These are phyloP conservation scores for Suhomyces yuchorum DNA, from an alignment of 1,139 yeast species.

Conservation along the genomic window DNA sequence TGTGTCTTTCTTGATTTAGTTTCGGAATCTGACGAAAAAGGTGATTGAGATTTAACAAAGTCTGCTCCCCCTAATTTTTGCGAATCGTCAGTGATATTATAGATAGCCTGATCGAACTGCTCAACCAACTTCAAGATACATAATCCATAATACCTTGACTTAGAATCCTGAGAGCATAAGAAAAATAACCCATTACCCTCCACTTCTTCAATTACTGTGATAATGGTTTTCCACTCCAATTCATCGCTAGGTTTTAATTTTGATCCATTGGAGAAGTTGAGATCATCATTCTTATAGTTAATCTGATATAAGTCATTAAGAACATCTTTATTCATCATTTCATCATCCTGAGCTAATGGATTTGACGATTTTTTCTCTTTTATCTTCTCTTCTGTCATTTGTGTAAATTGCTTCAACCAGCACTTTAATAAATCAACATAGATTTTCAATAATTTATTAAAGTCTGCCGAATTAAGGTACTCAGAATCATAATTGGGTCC, in stretches of 20 bases:
- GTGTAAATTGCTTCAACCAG: conserved; percentile 71
- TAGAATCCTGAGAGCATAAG: conserved; percentile 83
- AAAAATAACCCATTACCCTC: conserved; percentile 96
- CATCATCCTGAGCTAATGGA: conserved; percentile 42
- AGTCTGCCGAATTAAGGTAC: conserved; percentile 57
- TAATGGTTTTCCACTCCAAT: conserved; percentile 73
- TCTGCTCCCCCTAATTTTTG: not conserved
- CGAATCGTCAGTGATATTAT: conserved; percentile 44
- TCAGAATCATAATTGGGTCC: conserved; percentile 52
- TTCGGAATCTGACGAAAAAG: conserved; percentile 5
- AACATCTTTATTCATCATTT: conserved; percentile 42
- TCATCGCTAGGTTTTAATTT: conserved; percentile 57
- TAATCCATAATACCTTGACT: conserved; percentile 72
- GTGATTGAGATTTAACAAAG: conserved; percentile 7
- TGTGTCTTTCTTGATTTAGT: conserved; percentile 33
- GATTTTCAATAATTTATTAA: conserved; percentile 60
- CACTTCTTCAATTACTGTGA: conserved; percentile 86
- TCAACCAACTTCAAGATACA: conserved; percentile 74
- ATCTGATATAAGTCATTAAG: conserved; percentile 49
- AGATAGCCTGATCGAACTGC: conserved; percentile 80
- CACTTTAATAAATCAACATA: conserved; percentile 78
- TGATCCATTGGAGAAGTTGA: conserved; percentile 24
- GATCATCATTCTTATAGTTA: conserved; percentile 41
- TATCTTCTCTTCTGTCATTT: conserved; percentile 21
- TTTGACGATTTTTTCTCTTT: conserved; percentile 16